Evolutionary conservation across 1,284 basidiomycete species (phyloP).

Genomic region (Athelia psychrophila): DNA sequence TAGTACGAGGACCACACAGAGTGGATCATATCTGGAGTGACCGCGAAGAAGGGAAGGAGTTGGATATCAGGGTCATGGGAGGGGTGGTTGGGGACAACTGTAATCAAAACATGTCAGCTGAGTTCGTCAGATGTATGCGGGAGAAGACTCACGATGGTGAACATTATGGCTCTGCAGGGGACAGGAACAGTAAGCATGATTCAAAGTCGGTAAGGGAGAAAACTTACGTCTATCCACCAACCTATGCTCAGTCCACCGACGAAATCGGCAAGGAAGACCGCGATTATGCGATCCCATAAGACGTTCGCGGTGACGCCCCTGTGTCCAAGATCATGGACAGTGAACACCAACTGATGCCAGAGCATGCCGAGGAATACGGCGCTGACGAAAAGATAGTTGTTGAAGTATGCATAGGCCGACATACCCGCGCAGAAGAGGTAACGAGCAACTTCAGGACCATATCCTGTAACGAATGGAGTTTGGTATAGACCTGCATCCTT

Average conservation of each 20-base stretch:
- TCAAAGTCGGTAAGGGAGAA: no score
- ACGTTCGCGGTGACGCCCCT: slow-evolving; percentile 91
- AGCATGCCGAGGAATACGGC: slow-evolving; percentile 83
- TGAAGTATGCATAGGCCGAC: slow-evolving; percentile 63
- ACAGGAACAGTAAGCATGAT: no score
- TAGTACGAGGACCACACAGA: slow-evolving; percentile 95
- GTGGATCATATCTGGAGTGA: slow-evolving; percentile 83
- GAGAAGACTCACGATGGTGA: slow-evolving; percentile 73
- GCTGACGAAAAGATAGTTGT: slow-evolving; percentile 65
- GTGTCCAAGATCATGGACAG: slow-evolving; percentile 94
- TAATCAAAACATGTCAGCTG: slow-evolving; percentile 8
- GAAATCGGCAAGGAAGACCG: slow-evolving; percentile 82
- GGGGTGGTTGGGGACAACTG: slow-evolving; percentile 96
- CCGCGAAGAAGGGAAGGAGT: slow-evolving; percentile 96
- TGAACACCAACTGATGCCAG: slow-evolving; percentile 96
- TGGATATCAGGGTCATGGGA: slow-evolving; percentile 97
- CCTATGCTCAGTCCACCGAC: slow-evolving; percentile 91
- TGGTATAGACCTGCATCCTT: slow-evolving; percentile 83
- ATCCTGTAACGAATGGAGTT: slow-evolving; percentile 83
- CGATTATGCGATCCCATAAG: slow-evolving; percentile 77
- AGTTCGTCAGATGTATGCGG: slow-evolving; percentile 3
- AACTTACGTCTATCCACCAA: slow-evolving; percentile 99
- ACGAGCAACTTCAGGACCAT: slow-evolving; percentile 85
- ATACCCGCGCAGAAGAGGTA: slow-evolving; percentile 67
- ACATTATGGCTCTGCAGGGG: slow-evolving; percentile 99